Conservation (phyloP, 2,329 filamentous ascomycete genomes). For the Epichloe bromicola region DNA sequence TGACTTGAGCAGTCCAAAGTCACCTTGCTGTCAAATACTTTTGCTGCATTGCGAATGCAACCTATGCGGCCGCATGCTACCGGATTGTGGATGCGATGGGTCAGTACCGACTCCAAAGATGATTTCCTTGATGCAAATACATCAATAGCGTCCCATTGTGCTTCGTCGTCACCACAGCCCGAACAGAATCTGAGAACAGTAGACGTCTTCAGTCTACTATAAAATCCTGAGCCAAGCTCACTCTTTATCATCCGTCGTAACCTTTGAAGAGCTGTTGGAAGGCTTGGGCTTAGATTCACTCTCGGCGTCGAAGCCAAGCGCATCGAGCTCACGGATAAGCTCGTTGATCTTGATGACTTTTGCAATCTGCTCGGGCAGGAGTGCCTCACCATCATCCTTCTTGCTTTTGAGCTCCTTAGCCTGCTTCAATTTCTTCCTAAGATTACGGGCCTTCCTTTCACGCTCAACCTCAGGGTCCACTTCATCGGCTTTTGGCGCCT, state of each 20-base stretch:
- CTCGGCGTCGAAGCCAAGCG: constrained; percentile 70
- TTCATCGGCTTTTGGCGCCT: constrained; percentile 24
- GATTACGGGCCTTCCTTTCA: constrained; percentile 83
- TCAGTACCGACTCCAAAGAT: too few species aligned
- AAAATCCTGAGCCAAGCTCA: background rate
- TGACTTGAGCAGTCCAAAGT: background rate
- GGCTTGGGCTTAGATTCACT: constrained; percentile 41
- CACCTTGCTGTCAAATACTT: background rate
- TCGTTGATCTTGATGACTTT: constrained; percentile 98
- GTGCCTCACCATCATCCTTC: constrained; percentile 70
- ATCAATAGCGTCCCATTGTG: background rate
- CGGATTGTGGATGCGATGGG: background rate
- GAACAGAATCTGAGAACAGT: background rate
- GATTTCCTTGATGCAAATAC: background rate
- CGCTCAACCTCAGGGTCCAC: constrained; percentile 61
- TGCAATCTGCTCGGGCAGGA: constrained; percentile 89
- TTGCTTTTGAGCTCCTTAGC: constrained; percentile 82
- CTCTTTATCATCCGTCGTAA: background rate
- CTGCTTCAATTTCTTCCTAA: constrained; percentile 92
- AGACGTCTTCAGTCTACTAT: background rate
- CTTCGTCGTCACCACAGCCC: background rate
- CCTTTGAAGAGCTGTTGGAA: background rate
- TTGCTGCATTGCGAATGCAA: background rate
- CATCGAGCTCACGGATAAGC: constrained; percentile 75
- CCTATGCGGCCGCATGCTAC: background rate